phyloP scores from a whole-genome alignment of 305 asterid species.

The Fraxinus paxiana region DNA sequence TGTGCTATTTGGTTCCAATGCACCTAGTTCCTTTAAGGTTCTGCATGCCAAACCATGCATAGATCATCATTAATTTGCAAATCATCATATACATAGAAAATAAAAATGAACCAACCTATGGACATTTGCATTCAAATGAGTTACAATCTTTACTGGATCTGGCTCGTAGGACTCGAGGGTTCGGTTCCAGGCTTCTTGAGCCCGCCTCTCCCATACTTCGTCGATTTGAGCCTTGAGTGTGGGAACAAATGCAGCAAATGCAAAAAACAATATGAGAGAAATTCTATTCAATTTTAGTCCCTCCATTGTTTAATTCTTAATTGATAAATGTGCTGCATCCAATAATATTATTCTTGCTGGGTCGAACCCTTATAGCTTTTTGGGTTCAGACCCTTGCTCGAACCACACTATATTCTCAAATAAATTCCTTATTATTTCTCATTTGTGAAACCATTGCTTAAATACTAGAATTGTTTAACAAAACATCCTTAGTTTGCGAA shows the following conservation, averaged over 20 bases:
- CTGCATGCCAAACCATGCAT: conserved; percentile 22
- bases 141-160: conserved; percentile 36
- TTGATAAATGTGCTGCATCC: neutral
- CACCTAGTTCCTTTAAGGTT: conserved; percentile 28
- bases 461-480: conserved; percentile 7
- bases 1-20: conserved; percentile 26
- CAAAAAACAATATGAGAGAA: conserved; percentile 23
- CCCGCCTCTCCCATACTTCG: conserved; percentile 45
- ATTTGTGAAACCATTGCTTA: neutral
- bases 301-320: neutral
- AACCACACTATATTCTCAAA: neutral
- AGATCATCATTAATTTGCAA: neutral
- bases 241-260: conserved; percentile 32
- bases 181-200: conserved; percentile 41
- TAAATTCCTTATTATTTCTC: neutral
- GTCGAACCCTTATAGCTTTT: conserved; percentile 26
- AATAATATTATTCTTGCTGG: conserved; percentile 19
- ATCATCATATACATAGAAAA: neutral
- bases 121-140: conserved; percentile 31
- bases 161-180: conserved; percentile 47
- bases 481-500: conserved; percentile 3
- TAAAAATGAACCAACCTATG: conserved; percentile 13
- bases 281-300: neutral
- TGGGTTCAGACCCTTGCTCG: conserved; percentile 8
- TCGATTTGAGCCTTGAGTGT: conserved; percentile 30